Conservation (phyloP, 106 monocot genomes). For the Cymbidium sinense region DNA sequence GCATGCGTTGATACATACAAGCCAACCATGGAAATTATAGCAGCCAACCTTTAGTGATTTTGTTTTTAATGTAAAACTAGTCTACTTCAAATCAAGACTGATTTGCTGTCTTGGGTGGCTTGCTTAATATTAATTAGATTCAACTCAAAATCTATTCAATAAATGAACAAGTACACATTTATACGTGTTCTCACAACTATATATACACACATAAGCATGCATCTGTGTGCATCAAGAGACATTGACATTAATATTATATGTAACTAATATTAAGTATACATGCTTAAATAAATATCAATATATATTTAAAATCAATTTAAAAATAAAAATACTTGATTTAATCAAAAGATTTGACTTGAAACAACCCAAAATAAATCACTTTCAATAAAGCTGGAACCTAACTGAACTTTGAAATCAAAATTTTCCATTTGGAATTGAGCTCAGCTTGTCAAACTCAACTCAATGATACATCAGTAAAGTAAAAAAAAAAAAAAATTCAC, state of each 20-base stretch:
- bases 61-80: too few species aligned
- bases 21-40: too few species aligned
- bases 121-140: too few species aligned
- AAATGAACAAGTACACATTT: too few species aligned
- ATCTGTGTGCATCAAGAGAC: too few species aligned
- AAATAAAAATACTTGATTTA: background rate
- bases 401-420: background rate
- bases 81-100: too few species aligned
- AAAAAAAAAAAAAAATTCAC: background rate
- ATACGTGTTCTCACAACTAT: too few species aligned
- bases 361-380: background rate
- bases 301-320: background rate
- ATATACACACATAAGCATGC: too few species aligned
- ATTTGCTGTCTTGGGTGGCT: too few species aligned
- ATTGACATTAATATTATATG: background rate
- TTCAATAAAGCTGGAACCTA: background rate
- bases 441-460: background rate
- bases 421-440: background rate
- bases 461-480: background rate
- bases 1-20: too few species aligned
- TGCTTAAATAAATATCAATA: background rate
- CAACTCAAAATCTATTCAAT: too few species aligned
- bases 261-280: background rate
- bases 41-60: too few species aligned
- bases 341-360: background rate